Evolutionary conservation across 2,329 filamentous ascomycete genomes (phyloP), one percentile per base, ranked within the genome.

Genomic region (Pseudocercospora cruenta): DNA sequence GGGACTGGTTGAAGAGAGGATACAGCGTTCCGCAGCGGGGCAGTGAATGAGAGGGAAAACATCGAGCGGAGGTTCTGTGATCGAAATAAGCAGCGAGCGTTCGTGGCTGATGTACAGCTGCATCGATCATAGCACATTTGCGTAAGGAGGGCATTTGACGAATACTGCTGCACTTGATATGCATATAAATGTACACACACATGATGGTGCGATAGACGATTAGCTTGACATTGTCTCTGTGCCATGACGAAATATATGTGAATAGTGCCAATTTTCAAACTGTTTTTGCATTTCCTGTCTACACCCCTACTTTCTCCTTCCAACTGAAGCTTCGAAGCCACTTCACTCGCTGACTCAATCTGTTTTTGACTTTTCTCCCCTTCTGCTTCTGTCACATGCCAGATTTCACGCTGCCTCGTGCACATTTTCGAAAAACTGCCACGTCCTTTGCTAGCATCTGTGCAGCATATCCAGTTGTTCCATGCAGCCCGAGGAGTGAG

Each of bases 1-100:
- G 70, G 65, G 36, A 64, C 66, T 31, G 67, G 22, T 36, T 62
- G 58, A 55, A 28, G 31, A 53, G 24, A n/a, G n/a, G n/a, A n/a
- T n/a, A n/a, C n/a, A n/a, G n/a, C n/a, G n/a, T n/a, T n/a, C n/a
- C n/a, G n/a, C n/a, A n/a, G n/a, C n/a, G n/a, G n/a, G n/a, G n/a
- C n/a, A n/a, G n/a, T n/a, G n/a, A n/a, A n/a, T n/a, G n/a, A n/a
- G n/a, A n/a, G n/a, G n/a, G n/a, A n/a, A n/a, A n/a, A n/a, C n/a
- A n/a, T n/a, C n/a, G n/a, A n/a, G n/a, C n/a, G n/a, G n/a, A n/a
- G n/a, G n/a, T n/a, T n/a, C n/a, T n/a, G n/a, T n/a, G 39, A 14
- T 43, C 10, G 33, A 36, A n/a, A n/a, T n/a, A n/a, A 36, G 33
- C 33, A 36, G 33, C 33, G 14, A 36, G 33, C 10, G 16, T 16